Evolutionary conservation across 2,329 filamentous ascomycete genomes (phyloP), one percentile per base, ranked within the genome.

Genomic region (Onygena corvina): DNA sequence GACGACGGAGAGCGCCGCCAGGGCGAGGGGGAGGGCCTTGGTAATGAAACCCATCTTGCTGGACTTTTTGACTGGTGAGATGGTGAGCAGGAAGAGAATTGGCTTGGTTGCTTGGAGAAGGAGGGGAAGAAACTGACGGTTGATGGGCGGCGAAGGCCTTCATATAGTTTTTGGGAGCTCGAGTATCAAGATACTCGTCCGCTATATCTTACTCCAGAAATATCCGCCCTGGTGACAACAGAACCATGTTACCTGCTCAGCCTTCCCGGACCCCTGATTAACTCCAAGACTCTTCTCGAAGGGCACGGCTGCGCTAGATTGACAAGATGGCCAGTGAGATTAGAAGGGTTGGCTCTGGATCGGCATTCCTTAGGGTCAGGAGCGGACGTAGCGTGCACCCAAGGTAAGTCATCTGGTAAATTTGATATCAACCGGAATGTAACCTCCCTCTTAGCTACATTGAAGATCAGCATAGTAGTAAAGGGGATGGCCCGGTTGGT

Each of bases 41-140:
- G 27, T 34, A 25, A 52, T 34, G 33, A 42, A 33, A 46, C 36
- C 46, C 50, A 52, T 52, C n/a, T n/a, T n/a, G n/a, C n/a, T n/a
- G n/a, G n/a, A n/a, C n/a, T n/a, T n/a, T n/a, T n/a, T n/a, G n/a
- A n/a, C n/a, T n/a, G n/a, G n/a, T n/a, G n/a, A n/a, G n/a, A n/a
- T n/a, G n/a, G n/a, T n/a, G 4, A 29, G 27, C 5, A 11, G 11
- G 27, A 29, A 29, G 27, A 29, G 11, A 29, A 29, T 5, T 29
- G 11, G 27, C 27, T 40, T 40, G 36, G 25, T 25, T 40, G 36
- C 36, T 40, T 40, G 36, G 36, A 23, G 36, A 25, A 18, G 20
- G 18, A 21, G 25, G 20, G 25, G 8, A 40, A 21, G 18, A 40
- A 40, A 21, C 36, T 23, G 36, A 40, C 12, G 21, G 18, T 18